A percentile compares a stretch with the other conserved stretches of the same genome.
phyloP scores from a whole-genome alignment of 805 yeast genomes.

The Schizosaccharomyces japonicus region DNA sequence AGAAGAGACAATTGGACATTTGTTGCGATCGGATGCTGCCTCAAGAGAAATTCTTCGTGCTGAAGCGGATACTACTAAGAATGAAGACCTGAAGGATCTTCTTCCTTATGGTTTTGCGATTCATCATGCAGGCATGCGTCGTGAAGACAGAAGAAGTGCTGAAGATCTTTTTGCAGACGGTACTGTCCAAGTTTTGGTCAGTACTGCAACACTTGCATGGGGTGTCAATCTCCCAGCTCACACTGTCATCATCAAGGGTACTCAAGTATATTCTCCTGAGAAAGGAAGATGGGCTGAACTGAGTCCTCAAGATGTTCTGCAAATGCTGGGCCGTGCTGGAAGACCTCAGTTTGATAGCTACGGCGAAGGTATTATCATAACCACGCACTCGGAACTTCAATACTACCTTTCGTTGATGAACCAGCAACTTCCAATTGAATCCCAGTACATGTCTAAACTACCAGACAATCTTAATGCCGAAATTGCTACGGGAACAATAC shows the following conservation, averaged over 20 bases:
- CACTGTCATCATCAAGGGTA: constrained; percentile 78
- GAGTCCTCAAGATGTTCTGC: constrained; percentile 85
- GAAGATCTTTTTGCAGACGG: constrained; percentile 83
- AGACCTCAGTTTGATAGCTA: constrained; percentile 78
- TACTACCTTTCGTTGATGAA: constrained; percentile 76
- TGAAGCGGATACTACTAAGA: constrained; percentile 35
- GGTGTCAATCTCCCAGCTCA: constrained; percentile 93
- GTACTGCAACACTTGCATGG: constrained; percentile 91
- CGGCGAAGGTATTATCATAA: constrained; percentile 86
- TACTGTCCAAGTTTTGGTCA: constrained; percentile 55
- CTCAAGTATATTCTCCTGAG: constrained; percentile 81
- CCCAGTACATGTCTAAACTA: constrained; percentile 48
- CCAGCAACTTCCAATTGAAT: constrained; percentile 79
- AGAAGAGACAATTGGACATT: constrained; percentile 24
- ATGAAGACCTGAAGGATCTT: constrained; percentile 32
- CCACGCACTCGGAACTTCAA: constrained; percentile 63
- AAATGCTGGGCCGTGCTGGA: constrained; percentile 97
- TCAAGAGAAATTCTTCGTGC: constrained; percentile 42
- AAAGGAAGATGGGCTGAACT: constrained; percentile 54
- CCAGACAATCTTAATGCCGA: constrained; percentile 74
- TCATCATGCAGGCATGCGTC: constrained; percentile 74
- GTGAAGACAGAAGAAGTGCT: constrained; percentile 46
- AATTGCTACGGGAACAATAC: constrained; percentile 46
- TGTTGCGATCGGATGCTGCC: constrained; percentile 25
- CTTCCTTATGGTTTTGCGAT: constrained; percentile 57